Evolutionary conservation across 1,284 basidiomycete species (phyloP), one percentile per base, ranked within the genome.

Genomic region (Anthracocystis setariae): DNA sequence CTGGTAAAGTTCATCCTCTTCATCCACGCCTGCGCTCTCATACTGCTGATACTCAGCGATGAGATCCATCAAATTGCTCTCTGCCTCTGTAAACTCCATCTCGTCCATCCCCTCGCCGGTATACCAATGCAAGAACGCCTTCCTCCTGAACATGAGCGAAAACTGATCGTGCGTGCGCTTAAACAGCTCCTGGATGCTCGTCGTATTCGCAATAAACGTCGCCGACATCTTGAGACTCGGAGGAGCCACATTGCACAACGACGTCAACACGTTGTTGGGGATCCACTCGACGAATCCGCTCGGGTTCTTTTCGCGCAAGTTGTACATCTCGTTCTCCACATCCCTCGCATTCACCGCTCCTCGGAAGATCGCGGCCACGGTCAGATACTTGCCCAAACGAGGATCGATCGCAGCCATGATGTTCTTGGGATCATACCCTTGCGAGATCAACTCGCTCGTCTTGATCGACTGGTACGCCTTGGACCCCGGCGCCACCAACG

Each of bases 311-410:
- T 73, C 60, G 65, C 83, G 82, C 7, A 80, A 51, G 45, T 71
- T 76, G 50, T 75, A 76, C 81, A 83, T 82, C 46, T 81, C 77
- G 37, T 77, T 67, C 58, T 83, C 82, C 13, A 83, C 82, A 39
- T 82, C 91, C 90, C 66, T 33, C 48, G 56, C 48, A 21, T 73
- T 65, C 35, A 55, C 53, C 39, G 79, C 70, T 44, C 82, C 82
- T 5, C 96, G 92, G 92, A 67, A 99, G 84, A 96, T 90, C 73
- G 94, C 94, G 29, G 94, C 93, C 70, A 97, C 92, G 86, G 92
- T 84, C 49, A 84, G 85, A 84, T 93, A 94, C 75, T 92, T 60
- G 77, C 96, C 95, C 81, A 96, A 91, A 25, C 83, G 86, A 21
- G 92, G 91, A 82, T 94, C 90, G 66, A 90, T 91, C n/a, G 92